phyloP scores from a whole-genome alignment of 805 yeast species.

The Ascoidea rubescens region DNA sequence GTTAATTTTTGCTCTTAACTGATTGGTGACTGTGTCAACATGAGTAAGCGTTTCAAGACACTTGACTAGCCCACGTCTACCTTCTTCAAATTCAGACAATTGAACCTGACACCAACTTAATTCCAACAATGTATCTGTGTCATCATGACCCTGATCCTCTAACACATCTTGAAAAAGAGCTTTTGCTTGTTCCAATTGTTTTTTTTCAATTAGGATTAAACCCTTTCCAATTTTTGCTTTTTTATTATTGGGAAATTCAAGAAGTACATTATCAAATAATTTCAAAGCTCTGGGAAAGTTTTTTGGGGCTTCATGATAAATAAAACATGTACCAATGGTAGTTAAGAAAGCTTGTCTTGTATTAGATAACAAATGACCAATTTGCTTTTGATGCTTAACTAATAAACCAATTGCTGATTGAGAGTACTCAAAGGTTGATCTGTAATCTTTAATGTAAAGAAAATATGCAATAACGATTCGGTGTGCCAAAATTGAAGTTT shows the following conservation, averaged over 20 bases:
- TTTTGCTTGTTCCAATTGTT: constrained; percentile 41
- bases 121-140: constrained; percentile 49
- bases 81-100: constrained; percentile 33
- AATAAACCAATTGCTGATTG: constrained; percentile 43
- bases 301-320: constrained; percentile 84
- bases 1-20: constrained; percentile 40
- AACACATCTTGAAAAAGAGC: constrained; percentile 37
- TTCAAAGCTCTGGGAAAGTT: constrained; percentile 64
- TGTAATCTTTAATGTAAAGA: constrained; percentile 47
- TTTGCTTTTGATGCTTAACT: constrained; percentile 29
- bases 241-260: constrained; percentile 28
- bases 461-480: constrained; percentile 51
- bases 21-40: constrained; percentile 35
- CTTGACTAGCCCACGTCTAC: constrained; percentile 33
- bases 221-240: constrained; percentile 76
- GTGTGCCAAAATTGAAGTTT: constrained; percentile 42
- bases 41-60: constrained; percentile 34
- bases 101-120: constrained; percentile 67
- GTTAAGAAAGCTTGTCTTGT: constrained; percentile 49
- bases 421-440: constrained; percentile 44
- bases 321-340: constrained; percentile 60
- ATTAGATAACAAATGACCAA: constrained; percentile 33
- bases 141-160: constrained; percentile 25
- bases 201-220: constrained; percentile 54
- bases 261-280: constrained; percentile 50